Evolutionary conservation across 2,329 filamentous ascomycete genomes (phyloP), one percentile per base, ranked within the genome.

Genomic region (Colletotrichum sp.): DNA sequence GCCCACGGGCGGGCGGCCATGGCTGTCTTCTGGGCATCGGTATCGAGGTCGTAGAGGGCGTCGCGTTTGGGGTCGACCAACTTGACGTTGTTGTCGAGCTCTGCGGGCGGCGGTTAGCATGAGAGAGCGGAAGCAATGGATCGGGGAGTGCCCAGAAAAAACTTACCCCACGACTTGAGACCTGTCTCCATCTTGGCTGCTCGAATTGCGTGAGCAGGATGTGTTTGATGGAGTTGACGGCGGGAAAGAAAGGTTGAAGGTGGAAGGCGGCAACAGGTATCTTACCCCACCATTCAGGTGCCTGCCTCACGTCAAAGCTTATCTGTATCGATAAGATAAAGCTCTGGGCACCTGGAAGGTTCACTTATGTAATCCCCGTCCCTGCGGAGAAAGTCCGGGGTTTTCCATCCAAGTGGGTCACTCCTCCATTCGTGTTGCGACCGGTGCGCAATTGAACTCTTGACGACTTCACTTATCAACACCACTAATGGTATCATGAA

Each of bases 1-100:
- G 87, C 88, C 97, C 97, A 99, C 77, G 96, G 96, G 70, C 91
- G 91, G 26, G 90, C 87, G 13, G 90, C 86, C 77, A 89, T 90
- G 78, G 94, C 90, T 48, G 89, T 86, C 82, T 94, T 94, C 81
- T 97, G 94, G 58, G 92, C 91, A 3, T 88, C 88, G 77, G 88
- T 84, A 79, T 96, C 92, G 88, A 97, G 98, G 82, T 91, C 90
- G 89, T 98, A 99, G 80, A 99, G 95, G 61, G 95, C 95, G 85
- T 99, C 97, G 81, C 95, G 94, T 79, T 92, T 92, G 69, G 94
- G 91, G 83, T 99, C 96, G 81, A 98, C 93, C 77, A 98, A 91
- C 83, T 93, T 91, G 86, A 96, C 88, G 77, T 94, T 93, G 85
- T 98, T 98, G 84, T 98, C 95, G 82, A 97, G 92, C 90, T 98